A percentile compares a stretch with the other conserved stretches of the same genome.
Conservation (phyloP, 164 flowering plant species). For the Magnolia sinica region DNA sequence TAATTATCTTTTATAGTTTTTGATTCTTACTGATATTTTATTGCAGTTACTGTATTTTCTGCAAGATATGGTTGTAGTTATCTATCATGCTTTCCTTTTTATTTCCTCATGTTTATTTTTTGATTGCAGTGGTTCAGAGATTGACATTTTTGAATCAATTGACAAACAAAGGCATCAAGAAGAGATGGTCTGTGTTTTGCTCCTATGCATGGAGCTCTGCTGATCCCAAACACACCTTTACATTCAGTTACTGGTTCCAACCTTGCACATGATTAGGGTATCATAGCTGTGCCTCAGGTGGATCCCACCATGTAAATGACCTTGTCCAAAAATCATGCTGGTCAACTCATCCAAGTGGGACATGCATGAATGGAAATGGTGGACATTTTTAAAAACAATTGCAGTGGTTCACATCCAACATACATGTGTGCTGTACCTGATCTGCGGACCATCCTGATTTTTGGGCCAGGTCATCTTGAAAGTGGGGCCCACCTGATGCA, state of each 20-base stretch:
- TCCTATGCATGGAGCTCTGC: background rate
- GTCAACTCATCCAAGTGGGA: background rate
- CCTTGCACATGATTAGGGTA: no score
- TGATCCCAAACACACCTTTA: background rate
- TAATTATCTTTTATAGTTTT: background rate
- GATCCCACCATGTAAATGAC: background rate
- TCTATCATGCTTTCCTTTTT: background rate
- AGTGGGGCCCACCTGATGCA: background rate
- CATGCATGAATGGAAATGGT: background rate
- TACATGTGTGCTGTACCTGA: no score
- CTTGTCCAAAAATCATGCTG: background rate
- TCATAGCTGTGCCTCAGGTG: no score
- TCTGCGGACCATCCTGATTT: background rate
- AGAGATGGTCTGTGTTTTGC: conserved; percentile 59
- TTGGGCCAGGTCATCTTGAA: background rate
- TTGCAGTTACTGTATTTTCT: background rate
- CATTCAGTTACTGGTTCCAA: no score
- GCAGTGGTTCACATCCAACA: background rate
- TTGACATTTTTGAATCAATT: conserved; percentile 86
- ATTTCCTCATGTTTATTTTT: background rate
- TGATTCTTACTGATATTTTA: background rate
- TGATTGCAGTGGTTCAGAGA: conserved; percentile 76
- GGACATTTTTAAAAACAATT: background rate
- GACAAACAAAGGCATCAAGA: conserved; percentile 74
- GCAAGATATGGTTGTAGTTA: background rate